Percentiles rank a stretch among this genome's conserved stretches.
Evolutionary conservation across 2,329 filamentous ascomycete species (phyloP).

Genomic region (Fusarium concolor): DNA sequence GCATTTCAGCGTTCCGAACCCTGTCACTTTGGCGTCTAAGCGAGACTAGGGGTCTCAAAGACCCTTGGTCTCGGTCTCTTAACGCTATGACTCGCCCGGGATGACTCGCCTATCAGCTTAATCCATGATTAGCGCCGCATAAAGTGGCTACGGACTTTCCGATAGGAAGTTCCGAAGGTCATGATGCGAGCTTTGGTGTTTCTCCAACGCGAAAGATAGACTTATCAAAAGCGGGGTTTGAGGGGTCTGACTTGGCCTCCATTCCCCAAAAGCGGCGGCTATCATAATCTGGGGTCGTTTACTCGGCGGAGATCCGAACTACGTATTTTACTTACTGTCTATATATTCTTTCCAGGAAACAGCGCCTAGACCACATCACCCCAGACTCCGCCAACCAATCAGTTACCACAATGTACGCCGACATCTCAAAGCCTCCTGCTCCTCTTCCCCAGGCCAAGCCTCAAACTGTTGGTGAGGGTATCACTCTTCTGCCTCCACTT

Average conservation of each 20-base stretch:
- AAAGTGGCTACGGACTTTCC: conserved; percentile 15
- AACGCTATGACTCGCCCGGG: neutral
- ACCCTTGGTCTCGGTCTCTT: neutral
- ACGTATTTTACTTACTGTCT: neutral
- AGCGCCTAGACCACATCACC: neutral
- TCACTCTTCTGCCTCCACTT: conserved; percentile 50
- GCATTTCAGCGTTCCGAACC: neutral
- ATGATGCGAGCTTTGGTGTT: neutral
- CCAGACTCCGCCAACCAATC: neutral
- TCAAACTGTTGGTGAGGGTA: conserved; percentile 21
- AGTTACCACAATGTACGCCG: conserved; percentile 37
- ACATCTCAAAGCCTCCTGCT: conserved; percentile 44
- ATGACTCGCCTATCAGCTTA: neutral
- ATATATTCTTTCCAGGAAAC: conserved; percentile 2
- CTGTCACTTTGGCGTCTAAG: neutral
- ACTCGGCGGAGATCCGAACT: neutral
- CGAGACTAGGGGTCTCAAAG: rapidly evolving
- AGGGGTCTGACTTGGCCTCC: neutral
- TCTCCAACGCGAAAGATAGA: neutral
- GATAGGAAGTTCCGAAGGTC: conserved; percentile 26
- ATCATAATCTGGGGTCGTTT: neutral
- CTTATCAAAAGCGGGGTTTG: neutral
- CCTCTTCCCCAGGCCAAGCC: conserved; percentile 42
- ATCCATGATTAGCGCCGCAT: neutral
- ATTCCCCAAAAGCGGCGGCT: neutral